Base-by-base conservation (phyloP, 129 eudicot genomes). In the Flaveria ramosissima region DNA sequence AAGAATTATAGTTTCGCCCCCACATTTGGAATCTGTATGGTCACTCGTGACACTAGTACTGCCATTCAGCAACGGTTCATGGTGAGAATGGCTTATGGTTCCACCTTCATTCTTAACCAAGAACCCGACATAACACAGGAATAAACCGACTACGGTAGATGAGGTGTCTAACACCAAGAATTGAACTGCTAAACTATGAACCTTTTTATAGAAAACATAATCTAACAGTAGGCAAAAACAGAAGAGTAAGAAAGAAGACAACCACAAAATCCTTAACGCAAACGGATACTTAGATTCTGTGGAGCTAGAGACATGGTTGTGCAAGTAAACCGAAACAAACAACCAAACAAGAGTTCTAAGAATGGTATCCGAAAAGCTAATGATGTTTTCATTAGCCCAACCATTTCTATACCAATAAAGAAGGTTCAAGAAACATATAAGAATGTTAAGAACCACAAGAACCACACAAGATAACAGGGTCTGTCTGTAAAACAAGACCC, bases 231-330 rank as follows among this genome's bases (percentile, higher is more conserved):
- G 73, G 72, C 84, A 83, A 73, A 81, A 85, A 78, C 84, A 74
- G 69, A 92, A 85, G 2, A 81, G 63, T n/a, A 56, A 73, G 59
- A 83, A 71, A 77, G 85, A 89, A 73, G 86, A 57, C 10, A 82
- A 83, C 90, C 90, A 92, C 90, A 86, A 92, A 8, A 83, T 23
- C 80, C 90, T 92, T 23, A 89, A 69, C 43, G 83, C 71, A 50
- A 83, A 71, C 0, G 96, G 93, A 77, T 82, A 84, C 81, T 53
- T 84, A 5, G 61, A 65, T 15, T 61, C 83, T n/a, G 19, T 55
- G 12, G 81, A 76, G 23, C 82, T 81, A 47, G 60, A 65, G 50
- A 80, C 62, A 50, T 72, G 83, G 76, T 55, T 80, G 4, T 81
- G 78, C 83, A 92, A 75, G 66, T 83, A 86, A 55, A 75, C 77